phyloP scores from a whole-genome alignment of 2,329 filamentous ascomycete genomes.

The Fusarium decemcellulare region DNA sequence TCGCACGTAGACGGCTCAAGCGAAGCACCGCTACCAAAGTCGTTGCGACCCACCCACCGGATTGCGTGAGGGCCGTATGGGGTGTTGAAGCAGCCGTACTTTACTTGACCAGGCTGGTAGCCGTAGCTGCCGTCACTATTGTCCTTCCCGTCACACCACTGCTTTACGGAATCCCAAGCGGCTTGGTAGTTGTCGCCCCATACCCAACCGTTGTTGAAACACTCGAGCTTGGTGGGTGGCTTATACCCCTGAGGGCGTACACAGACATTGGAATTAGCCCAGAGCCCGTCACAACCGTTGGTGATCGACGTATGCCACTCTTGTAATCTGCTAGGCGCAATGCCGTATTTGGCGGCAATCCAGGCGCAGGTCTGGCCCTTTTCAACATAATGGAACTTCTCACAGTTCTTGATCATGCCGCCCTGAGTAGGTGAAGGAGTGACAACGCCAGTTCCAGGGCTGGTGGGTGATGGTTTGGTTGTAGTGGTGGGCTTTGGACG shows the following conservation, averaged over 20 bases:
- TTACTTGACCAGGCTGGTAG: background rate
- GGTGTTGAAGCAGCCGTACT: constrained; percentile 17
- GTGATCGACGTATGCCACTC: constrained; percentile 21
- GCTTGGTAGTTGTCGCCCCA: constrained; percentile 29
- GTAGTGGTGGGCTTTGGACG: too few relatives aligned
- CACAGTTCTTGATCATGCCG: constrained; percentile 21
- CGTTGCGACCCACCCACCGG: constrained; percentile 14
- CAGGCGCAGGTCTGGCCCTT: background rate
- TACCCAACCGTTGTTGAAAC: background rate
- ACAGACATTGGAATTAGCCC: constrained; percentile 22
- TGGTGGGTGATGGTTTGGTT: too few relatives aligned
- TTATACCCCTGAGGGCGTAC: constrained; percentile 11
- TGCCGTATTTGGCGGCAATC: background rate
- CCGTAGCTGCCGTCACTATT: background rate
- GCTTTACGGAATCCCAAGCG: background rate
- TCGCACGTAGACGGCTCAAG: background rate
- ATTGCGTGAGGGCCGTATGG: constrained; percentile 19
- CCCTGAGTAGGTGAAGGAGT: constrained; percentile 19
- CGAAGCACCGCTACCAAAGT: background rate
- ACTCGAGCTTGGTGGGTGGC: constrained; percentile 5
- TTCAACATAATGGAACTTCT: constrained; percentile 10
- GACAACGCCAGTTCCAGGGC: background rate
- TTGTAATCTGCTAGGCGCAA: constrained; percentile 1
- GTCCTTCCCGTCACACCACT: constrained; percentile 28
- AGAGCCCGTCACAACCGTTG: background rate